Percentiles rank a stretch among this genome's conserved stretches.
Conservation (phyloP, 495 filamentous ascomycete species). For the Tetracladium marchalianum region DNA sequence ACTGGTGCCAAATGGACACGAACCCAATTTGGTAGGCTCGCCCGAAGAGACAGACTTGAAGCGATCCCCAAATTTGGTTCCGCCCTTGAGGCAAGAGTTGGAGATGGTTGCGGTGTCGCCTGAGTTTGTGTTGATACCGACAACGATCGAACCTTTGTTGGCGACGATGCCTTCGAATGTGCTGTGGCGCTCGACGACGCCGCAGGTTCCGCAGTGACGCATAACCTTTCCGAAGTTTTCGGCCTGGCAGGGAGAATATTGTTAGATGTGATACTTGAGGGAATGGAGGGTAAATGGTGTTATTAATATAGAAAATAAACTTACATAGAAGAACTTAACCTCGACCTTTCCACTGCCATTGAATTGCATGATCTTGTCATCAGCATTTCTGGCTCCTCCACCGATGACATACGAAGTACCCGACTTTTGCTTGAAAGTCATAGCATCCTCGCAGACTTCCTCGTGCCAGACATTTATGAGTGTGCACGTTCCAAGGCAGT, state of each 20-base stretch:
- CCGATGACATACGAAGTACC: slow-evolving; percentile 28
- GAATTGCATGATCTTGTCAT: slow-evolving; percentile 41
- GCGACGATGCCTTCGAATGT: slow-evolving; percentile 8
- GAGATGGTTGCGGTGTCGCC: slow-evolving; percentile 31
- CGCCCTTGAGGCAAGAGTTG: slow-evolving; percentile 30
- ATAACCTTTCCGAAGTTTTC: slow-evolving; percentile 23
- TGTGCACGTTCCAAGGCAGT: slow-evolving; percentile 38
- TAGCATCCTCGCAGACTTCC: slow-evolving; percentile 40
- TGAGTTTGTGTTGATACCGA: slow-evolving; percentile 44
- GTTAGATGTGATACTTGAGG: no score
- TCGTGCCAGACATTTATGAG: slow-evolving; percentile 46
- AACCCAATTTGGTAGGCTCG: slow-evolving; percentile 16
- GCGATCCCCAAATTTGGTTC: slow-evolving; percentile 4
- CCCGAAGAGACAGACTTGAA: slow-evolving; percentile 16
- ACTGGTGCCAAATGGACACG: no score
- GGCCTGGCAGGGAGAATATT: slow-evolving; percentile 37
- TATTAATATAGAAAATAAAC: slow-evolving; percentile 47
- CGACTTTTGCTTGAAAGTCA: slow-evolving; percentile 24
- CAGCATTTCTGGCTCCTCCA: slow-evolving; percentile 32
- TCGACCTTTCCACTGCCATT: slow-evolving; percentile 34
- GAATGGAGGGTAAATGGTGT: slow-evolving; percentile 19
- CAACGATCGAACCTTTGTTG: slow-evolving; percentile 21
- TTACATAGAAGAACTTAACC: slow-evolving; percentile 47
- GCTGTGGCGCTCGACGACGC: slow-evolving; percentile 14
- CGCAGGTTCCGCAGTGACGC: slow-evolving; percentile 22